Percentiles rank a stretch among this genome's conserved stretches.
Conservation (phyloP, 2,329 filamentous ascomycete genomes). For the Uncinocarpus reesii region DNA sequence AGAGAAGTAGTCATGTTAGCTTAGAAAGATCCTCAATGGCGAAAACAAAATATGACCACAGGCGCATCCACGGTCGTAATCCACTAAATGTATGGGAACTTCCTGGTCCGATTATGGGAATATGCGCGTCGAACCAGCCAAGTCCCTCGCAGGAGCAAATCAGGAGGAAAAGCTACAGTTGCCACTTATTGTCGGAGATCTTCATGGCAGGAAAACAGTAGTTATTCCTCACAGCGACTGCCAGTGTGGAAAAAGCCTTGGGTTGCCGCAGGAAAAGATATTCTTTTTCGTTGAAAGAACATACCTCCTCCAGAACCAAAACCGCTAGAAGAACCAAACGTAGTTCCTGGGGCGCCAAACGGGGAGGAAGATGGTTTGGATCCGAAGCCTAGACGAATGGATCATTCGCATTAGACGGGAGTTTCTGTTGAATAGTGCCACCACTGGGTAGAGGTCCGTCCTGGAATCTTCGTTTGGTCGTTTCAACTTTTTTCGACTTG, state of each 20-base stretch:
- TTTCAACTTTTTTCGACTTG: too few relatives aligned
- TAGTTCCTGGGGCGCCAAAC: conserved; percentile 27
- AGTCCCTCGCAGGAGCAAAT: not conserved
- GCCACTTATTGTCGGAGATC: not conserved
- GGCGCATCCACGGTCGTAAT: not conserved
- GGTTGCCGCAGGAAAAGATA: conserved; percentile 1
- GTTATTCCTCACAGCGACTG: not conserved
- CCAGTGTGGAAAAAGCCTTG: not conserved
- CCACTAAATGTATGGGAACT: not conserved
- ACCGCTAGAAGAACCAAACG: conserved; percentile 19
- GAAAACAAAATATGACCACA: not conserved
- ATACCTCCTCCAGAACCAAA: conserved; percentile 25
- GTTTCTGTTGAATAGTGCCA: conserved; percentile 6
- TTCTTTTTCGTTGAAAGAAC: conserved; percentile 17
- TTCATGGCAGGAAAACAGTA: not conserved
- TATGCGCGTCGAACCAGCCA: not conserved
- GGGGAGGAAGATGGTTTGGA: conserved; percentile 26
- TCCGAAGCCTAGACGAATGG: conserved; percentile 29
- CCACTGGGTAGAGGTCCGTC: not conserved
- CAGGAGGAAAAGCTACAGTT: not conserved
- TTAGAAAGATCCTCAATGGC: not conserved
- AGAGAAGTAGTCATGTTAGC: not conserved
- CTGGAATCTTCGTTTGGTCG: conserved; percentile 2
- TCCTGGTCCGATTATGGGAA: not conserved
- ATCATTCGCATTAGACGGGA: conserved; percentile 16